phyloP scores from a whole-genome alignment of 805 yeast species.

The Grigorovia yakushimaensis region DNA sequence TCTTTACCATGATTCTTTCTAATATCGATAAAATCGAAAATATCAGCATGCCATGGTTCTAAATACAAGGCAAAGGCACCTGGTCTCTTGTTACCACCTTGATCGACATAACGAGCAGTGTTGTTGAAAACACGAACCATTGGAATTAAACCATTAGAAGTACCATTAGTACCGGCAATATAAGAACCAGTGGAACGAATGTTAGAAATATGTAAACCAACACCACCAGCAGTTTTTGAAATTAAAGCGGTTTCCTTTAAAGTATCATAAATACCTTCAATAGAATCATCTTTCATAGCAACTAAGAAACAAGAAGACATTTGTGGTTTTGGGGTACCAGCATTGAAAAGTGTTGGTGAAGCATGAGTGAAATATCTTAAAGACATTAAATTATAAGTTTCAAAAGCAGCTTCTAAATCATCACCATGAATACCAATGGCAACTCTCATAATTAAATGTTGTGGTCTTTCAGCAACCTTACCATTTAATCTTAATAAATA shows the following conservation, averaged over 20 bases:
- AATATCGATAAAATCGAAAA: conserved; percentile 75
- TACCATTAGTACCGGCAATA: conserved; percentile 87
- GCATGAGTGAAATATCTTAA: conserved; percentile 84
- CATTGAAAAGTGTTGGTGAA: conserved; percentile 88
- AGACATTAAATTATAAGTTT: conserved; percentile 85
- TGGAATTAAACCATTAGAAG: conserved; percentile 89
- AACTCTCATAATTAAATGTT: conserved; percentile 82
- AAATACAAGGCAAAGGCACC: conserved; percentile 92
- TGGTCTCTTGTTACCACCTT: conserved; percentile 96
- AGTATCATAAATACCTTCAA: conserved; percentile 89
- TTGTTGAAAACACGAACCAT: conserved; percentile 92
- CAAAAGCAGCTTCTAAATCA: conserved; percentile 54
- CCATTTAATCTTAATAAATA: conserved; percentile 62
- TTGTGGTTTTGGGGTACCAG: conserved; percentile 79
- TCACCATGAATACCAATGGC: conserved; percentile 81
- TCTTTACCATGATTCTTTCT: conserved; percentile 94
- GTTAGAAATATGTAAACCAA: conserved; percentile 83
- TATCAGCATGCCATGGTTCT: conserved; percentile 96
- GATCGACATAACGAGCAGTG: conserved; percentile 95
- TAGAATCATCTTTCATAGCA: conserved; percentile 89
- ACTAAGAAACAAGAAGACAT: conserved; percentile 88
- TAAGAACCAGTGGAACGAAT: conserved; percentile 79
- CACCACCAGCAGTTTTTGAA: conserved; percentile 92
- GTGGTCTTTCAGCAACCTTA: conserved; percentile 81
- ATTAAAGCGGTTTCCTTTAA: conserved; percentile 81